Conservation (phyloP, 129 eudicot species). For the Tanacetum coccineum region DNA sequence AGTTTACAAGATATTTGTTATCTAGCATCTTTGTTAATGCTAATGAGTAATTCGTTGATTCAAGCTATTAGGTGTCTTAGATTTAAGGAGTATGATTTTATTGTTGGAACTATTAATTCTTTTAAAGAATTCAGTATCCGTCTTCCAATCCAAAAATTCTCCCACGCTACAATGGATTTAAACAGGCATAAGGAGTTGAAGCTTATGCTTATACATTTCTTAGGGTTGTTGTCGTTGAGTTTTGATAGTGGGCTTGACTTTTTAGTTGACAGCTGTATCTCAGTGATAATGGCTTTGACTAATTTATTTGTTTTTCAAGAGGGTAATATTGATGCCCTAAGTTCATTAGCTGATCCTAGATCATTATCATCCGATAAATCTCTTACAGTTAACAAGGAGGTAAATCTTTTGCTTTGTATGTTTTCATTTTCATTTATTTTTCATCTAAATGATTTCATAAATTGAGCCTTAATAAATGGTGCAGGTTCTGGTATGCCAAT, state of each 20-base stretch:
- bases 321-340: conserved; percentile 50
- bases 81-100: conserved; percentile 41
- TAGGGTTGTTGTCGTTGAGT: conserved; percentile 62
- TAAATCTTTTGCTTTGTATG: not conserved
- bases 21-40: conserved; percentile 68
- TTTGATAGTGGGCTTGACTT: conserved; percentile 55
- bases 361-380: conserved; percentile 22
- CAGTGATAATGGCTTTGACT: conserved; percentile 44
- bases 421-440: too few species aligned
- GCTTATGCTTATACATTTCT: conserved; percentile 62
- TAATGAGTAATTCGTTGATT: conserved; percentile 67
- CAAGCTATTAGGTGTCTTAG: conserved; percentile 47
- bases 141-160: conserved; percentile 41
- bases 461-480: too few species aligned
- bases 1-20: conserved; percentile 57
- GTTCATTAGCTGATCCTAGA: conserved; percentile 28
- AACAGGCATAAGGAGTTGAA: conserved; percentile 39
- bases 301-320: conserved; percentile 57
- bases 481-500: too few species aligned
- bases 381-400: conserved; percentile 36
- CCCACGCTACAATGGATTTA: conserved; percentile 30
- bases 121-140: conserved; percentile 42
- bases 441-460: too few species aligned
- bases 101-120: conserved; percentile 36
- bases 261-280: conserved; percentile 62